Conservation (phyloP, 108 stramenopile species). For the Schizochytrium sp. region DNA sequence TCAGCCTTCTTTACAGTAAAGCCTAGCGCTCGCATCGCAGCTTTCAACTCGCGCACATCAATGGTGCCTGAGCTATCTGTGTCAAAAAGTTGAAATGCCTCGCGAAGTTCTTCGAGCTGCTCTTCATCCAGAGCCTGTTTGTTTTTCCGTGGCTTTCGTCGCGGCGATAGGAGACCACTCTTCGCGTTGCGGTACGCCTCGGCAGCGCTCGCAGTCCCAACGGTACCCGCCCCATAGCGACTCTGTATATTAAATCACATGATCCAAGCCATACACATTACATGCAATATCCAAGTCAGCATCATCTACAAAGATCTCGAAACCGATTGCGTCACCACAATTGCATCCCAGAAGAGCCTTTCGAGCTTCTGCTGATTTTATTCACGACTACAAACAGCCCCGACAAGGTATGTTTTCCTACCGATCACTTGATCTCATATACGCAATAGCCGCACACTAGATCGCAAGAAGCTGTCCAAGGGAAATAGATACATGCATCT, state of each 20-base stretch:
- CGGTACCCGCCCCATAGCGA: background rate
- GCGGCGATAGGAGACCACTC: slow-evolving; percentile 23
- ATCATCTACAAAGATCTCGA: too few species aligned
- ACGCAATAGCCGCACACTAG: too few species aligned
- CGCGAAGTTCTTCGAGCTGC: slow-evolving; percentile 66
- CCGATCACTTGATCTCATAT: too few species aligned
- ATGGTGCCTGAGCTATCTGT: slow-evolving; percentile 77
- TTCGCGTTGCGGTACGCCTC: slow-evolving; percentile 56
- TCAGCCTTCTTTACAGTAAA: slow-evolving; percentile 89
- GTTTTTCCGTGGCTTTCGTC: slow-evolving; percentile 24
- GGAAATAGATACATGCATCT: too few species aligned
- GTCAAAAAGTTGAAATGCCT: slow-evolving; percentile 70
- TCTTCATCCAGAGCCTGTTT: slow-evolving; percentile 67
- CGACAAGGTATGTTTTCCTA: too few species aligned
- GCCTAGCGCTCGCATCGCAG: slow-evolving; percentile 89
- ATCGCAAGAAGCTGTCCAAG: too few species aligned
- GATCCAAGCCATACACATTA: too few species aligned
- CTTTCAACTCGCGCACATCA: slow-evolving; percentile 89
- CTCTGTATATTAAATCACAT: background rate
- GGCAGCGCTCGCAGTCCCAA: slow-evolving; percentile 4
- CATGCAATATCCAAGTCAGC: too few species aligned
- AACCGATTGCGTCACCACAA: too few species aligned
- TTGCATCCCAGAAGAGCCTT: too few species aligned
- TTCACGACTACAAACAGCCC: too few species aligned
- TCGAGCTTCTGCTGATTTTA: too few species aligned